These are phyloP conservation scores for Boletus subcaerulescens DNA, from an alignment of 768 basidiomycete species.

Conservation along the genomic window DNA sequence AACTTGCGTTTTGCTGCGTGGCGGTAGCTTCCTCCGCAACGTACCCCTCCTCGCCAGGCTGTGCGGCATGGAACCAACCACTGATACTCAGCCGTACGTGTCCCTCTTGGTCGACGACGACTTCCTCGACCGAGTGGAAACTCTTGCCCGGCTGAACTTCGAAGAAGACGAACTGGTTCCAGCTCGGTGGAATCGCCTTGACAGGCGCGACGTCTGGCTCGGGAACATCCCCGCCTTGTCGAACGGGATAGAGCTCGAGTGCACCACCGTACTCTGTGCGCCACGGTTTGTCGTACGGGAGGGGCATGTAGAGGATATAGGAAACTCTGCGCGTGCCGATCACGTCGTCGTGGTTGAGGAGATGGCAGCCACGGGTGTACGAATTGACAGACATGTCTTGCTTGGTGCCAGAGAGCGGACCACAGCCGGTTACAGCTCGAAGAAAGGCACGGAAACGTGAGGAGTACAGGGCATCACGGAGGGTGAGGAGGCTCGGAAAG, in stretches of 20 bases:
- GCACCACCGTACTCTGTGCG: conserved; percentile 89
- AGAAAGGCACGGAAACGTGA: conserved; percentile 76
- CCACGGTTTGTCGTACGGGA: conserved; percentile 73
- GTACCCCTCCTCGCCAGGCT: conserved; percentile 89
- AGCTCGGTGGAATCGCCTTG: conserved; percentile 71
- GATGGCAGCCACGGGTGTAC: conserved; percentile 88
- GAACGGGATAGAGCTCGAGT: conserved; percentile 86
- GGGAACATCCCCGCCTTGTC: conserved; percentile 49
- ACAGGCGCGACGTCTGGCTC: conserved; percentile 67
- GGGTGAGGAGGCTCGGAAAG: conserved; percentile 73
- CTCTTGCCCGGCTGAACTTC: conserved; percentile 93
- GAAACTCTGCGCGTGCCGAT: conserved; percentile 92
- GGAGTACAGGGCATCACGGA: conserved; percentile 93
- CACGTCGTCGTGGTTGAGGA: conserved; percentile 98
- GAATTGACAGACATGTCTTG: conserved; percentile 95
- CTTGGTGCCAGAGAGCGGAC: conserved; percentile 84
- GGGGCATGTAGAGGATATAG: conserved; percentile 96
- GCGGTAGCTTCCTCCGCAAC: conserved; percentile 43
- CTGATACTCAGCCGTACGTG: conserved; percentile 81
- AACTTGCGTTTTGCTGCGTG: conserved; percentile 76
- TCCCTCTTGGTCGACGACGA: conserved; percentile 75
- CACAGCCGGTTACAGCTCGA: conserved; percentile 86
- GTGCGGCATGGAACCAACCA: conserved; percentile 95
- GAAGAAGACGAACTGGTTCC: conserved; percentile 89
- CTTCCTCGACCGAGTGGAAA: conserved; percentile 97